Base-by-base conservation (phyloP, 345 rosid species). In the Arabidopsis arenosa region DNA sequence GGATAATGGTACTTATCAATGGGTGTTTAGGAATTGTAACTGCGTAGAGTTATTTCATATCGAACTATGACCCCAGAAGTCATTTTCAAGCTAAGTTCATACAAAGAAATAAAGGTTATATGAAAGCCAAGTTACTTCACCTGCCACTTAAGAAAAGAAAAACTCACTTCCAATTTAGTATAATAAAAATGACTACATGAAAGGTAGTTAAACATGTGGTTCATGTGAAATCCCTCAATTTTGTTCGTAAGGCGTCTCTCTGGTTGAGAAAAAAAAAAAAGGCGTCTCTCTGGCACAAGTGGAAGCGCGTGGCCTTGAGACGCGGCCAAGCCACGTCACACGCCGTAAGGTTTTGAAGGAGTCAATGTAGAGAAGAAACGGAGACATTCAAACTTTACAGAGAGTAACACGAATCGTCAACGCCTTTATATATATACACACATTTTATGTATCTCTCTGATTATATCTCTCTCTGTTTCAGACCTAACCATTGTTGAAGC, bases 311-410 rank as follows among this genome's bases (percentile, higher is more conserved):
- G 45, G 23, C 47, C 21, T 14, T 1, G 26, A 55, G 28, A 68
- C 73, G 43, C 73, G 63, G 53, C 13, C 14, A 40, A 59, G 39
- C 68, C 73, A 58, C 59, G 61, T 67, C 72, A 66, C 63, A 54
- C 48, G 40, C 15, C 53, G 67, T 52, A 32, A 60, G 17, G 53
- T 59, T 39, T 75, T 75, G 75, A 76, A 61, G 33, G 63, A 70
- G 71, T 76, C 75, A 49, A 28, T 6, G 51, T 62, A 54, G 33
- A 61, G 33, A 76, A 23, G 57, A 68, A 60, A 68, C 32, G 21
- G 55, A 75, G 79, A 61, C 26, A 58, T 67, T 75, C 79, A 75
- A 75, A 75, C 61, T 67, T 58, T 66, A 66, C 74, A 51, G 80
- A 51, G 80, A 35, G 32, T 52, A 13, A 68, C 52, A 37, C 41